A percentile compares a stretch with the other conserved stretches of the same genome.
Conservation (phyloP, 257 asterid genomes). For the Parsonsia alboflavescens region DNA sequence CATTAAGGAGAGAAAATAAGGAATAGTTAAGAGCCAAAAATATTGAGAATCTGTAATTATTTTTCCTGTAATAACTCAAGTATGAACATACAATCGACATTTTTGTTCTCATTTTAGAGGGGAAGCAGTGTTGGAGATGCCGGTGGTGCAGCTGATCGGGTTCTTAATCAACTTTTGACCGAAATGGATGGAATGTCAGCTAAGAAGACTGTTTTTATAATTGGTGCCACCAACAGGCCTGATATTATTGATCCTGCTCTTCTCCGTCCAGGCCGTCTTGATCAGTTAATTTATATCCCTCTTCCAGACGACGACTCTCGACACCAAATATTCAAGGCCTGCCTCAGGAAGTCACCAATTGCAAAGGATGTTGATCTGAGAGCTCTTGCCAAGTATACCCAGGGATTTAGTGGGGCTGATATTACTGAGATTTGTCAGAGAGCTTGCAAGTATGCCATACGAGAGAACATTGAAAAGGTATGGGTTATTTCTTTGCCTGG, state of each 20-base stretch:
- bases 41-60: background rate
- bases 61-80: background rate
- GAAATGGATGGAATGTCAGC: conserved; percentile 66
- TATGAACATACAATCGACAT: background rate
- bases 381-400: conserved; percentile 52
- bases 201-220: conserved; percentile 52
- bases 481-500: background rate
- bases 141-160: conserved; percentile 63
- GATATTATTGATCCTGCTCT: conserved; percentile 57
- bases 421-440: conserved; percentile 55
- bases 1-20: background rate
- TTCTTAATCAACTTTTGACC: conserved; percentile 52
- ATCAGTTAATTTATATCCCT: conserved; percentile 54
- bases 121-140: conserved; percentile 59
- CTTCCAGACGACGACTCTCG: conserved; percentile 60
- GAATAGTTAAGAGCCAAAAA: background rate
- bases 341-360: conserved; percentile 49
- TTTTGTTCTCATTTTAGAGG: conserved; percentile 30
- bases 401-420: conserved; percentile 58
- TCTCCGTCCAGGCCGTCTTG: conserved; percentile 61
- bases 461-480: conserved; percentile 59
- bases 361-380: conserved; percentile 45
- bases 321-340: conserved; percentile 48
- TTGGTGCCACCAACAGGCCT: conserved; percentile 61
- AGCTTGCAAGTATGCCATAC: conserved; percentile 53